phyloP scores from a whole-genome alignment of 23 red algal species.

The Porphyridium purpureum region DNA sequence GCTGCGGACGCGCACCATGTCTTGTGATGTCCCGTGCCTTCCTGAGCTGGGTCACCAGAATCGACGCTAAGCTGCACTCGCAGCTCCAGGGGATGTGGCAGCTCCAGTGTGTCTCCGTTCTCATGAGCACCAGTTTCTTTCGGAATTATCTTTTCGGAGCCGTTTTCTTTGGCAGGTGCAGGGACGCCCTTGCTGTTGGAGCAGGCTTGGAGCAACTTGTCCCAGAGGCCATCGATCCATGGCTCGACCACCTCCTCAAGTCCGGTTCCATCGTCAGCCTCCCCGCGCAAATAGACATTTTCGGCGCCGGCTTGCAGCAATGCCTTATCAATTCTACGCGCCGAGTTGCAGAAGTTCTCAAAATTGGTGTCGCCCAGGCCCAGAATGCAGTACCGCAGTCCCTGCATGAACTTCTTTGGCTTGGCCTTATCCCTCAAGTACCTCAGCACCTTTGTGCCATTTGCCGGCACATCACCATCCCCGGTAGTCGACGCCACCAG shows the following conservation, averaged over 20 bases:
- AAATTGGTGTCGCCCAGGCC: conserved; percentile 72
- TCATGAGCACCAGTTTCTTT: not conserved
- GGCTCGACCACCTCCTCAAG: conserved; percentile 58
- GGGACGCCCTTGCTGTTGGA: not conserved
- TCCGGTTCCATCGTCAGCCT: conserved; percentile 62
- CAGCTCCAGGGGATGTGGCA: too few relatives aligned
- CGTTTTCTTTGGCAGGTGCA: not conserved
- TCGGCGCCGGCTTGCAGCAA: conserved; percentile 34
- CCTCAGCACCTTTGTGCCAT: conserved; percentile 40
- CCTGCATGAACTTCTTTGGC: conserved; percentile 15
- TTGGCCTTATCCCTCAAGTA: conserved; percentile 30
- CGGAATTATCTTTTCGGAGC: not conserved
- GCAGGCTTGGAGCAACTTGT: not conserved
- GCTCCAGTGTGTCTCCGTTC: not conserved
- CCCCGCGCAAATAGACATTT: conserved; percentile 24
- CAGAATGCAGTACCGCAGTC: conserved; percentile 29
- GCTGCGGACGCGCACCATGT: not conserved
- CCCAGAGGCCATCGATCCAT: conserved; percentile 10
- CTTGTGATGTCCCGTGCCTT: not conserved
- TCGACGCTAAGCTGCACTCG: not conserved
- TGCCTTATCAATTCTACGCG: conserved; percentile 37
- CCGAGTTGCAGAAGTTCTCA: conserved; percentile 76
- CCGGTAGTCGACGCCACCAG: conserved; percentile 81
- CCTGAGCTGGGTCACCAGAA: conserved; percentile 5
- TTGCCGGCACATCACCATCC: conserved; percentile 77